phyloP scores from a whole-genome alignment of 106 monocot genomes.

The Alisma plantagoaquatica region DNA sequence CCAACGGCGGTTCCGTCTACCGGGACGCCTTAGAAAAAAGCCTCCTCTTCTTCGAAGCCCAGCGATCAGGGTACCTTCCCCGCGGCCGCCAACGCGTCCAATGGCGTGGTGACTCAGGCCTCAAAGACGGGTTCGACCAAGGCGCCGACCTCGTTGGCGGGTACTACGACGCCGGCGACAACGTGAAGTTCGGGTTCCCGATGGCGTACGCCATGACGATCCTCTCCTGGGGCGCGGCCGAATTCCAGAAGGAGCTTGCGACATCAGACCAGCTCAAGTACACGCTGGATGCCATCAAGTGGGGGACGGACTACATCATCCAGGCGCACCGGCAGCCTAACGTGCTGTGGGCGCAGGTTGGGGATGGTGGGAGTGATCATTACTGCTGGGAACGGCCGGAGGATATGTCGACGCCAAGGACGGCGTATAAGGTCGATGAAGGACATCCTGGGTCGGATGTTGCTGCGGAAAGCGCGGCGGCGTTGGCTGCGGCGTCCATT shows the following conservation, averaged over 20 bases:
- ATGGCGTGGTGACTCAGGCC: slow-evolving; percentile 83
- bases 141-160: slow-evolving; percentile 90
- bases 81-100: slow-evolving; percentile 40
- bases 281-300: slow-evolving; percentile 55
- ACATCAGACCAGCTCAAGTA: slow-evolving; percentile 43
- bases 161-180: slow-evolving; percentile 92
- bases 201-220: slow-evolving; percentile 76
- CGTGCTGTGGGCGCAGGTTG: slow-evolving; percentile 71
- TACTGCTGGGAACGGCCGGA: slow-evolving; percentile 87
- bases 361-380: slow-evolving; percentile 79
- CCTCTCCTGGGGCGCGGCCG: slow-evolving; percentile 62
- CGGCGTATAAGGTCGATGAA: slow-evolving; percentile 45
- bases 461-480: slow-evolving; percentile 76
- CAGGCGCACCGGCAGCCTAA: slow-evolving; percentile 72
- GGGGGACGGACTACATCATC: slow-evolving; percentile 94
- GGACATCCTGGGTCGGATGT: slow-evolving; percentile 70
- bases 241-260: slow-evolving; percentile 73
- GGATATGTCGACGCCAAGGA: slow-evolving; percentile 76
- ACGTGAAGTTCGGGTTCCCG: slow-evolving; percentile 91
- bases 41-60: slow-evolving; percentile 91
- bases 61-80: slow-evolving; percentile 89
- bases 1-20: slow-evolving; percentile 33
- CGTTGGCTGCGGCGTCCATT: slow-evolving; percentile 78
- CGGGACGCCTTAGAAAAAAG: slow-evolving; percentile 59
- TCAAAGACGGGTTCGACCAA: slow-evolving; percentile 55